Evolutionary conservation across 1,284 basidiomycete genomes (phyloP).

Genomic region (Kwoniella shivajii): DNA sequence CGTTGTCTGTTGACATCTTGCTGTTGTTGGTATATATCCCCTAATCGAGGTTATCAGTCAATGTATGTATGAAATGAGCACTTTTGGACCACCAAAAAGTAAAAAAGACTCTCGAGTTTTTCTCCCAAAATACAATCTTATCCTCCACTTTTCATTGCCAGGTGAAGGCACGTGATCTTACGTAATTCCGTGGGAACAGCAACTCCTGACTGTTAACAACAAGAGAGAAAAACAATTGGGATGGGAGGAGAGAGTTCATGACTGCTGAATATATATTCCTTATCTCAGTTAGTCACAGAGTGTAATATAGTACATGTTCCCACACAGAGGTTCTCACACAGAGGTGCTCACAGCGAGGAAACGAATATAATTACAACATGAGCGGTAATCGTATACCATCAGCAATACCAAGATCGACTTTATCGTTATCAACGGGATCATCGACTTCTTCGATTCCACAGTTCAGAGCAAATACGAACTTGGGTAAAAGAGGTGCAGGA

Average conservation of each 20-base stretch:
- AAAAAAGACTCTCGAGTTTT: too few relatives aligned
- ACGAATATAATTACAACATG: neutral
- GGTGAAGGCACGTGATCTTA: too few relatives aligned
- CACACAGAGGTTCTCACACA: conserved; percentile 1
- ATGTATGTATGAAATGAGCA: too few relatives aligned
- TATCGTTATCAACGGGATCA: neutral
- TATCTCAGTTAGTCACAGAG: too few relatives aligned
- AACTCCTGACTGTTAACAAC: too few relatives aligned
- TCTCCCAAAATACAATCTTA: neutral
- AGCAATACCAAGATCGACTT: neutral
- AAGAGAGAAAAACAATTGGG: too few relatives aligned
- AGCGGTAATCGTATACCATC: conserved; percentile 2
- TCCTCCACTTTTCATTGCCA: too few relatives aligned
- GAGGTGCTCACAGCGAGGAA: neutral
- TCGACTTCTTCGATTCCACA: neutral
- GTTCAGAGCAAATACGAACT: conserved; percentile 6
- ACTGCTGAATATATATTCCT: too few relatives aligned
- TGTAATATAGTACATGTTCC: too few relatives aligned
- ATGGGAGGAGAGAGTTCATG: too few relatives aligned
- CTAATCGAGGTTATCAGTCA: neutral
- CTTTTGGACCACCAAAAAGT: neutral
- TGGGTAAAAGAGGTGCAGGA: conserved; percentile 24
- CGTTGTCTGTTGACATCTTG: conserved; percentile 26
- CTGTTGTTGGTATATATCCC: neutral
- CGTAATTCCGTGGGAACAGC: too few relatives aligned